A percentile compares a stretch with the other conserved stretches of the same genome.
These are phyloP conservation scores for Clavaria fumosa DNA, from an alignment of 768 basidiomycete species.

Conservation along the genomic window DNA sequence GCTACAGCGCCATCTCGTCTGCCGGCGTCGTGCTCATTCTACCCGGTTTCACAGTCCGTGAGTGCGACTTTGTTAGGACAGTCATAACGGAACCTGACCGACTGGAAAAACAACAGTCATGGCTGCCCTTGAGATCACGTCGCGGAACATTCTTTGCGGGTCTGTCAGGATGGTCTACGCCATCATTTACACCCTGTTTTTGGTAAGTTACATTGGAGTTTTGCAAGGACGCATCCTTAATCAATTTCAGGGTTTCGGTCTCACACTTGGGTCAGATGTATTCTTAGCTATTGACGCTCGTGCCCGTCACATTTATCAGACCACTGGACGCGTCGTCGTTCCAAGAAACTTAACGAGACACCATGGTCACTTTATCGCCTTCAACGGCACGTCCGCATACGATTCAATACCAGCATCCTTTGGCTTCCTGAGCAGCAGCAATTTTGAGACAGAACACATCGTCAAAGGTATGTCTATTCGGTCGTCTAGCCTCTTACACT, in stretches of 20 bases:
- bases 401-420: constrained; percentile 28
- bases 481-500: too few species aligned
- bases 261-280: constrained; percentile 72
- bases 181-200: constrained; percentile 71
- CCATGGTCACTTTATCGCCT: constrained; percentile 38
- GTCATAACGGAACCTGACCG: constrained; percentile 1
- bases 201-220: constrained; percentile 27
- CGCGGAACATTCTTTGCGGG: constrained; percentile 66
- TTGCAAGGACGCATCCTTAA: constrained; percentile 1
- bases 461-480: constrained; percentile 28
- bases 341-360: constrained; percentile 26
- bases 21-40: constrained; percentile 84
- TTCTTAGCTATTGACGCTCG: constrained; percentile 54
- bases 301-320: constrained; percentile 37
- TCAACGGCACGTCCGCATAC: constrained; percentile 30
- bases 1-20: constrained; percentile 82
- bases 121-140: constrained; percentile 67
- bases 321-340: constrained; percentile 26
- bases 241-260: constrained; percentile 51
- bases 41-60: constrained; percentile 73
- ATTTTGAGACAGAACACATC: constrained; percentile 27
- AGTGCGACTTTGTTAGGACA: constrained; percentile 15
- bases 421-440: constrained; percentile 25
- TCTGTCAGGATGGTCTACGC: constrained; percentile 76
- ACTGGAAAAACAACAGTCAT: constrained; percentile 32